Base-by-base conservation (phyloP, 2,329 filamentous ascomycete species). In the Arthrobotrys conoides region DNA sequence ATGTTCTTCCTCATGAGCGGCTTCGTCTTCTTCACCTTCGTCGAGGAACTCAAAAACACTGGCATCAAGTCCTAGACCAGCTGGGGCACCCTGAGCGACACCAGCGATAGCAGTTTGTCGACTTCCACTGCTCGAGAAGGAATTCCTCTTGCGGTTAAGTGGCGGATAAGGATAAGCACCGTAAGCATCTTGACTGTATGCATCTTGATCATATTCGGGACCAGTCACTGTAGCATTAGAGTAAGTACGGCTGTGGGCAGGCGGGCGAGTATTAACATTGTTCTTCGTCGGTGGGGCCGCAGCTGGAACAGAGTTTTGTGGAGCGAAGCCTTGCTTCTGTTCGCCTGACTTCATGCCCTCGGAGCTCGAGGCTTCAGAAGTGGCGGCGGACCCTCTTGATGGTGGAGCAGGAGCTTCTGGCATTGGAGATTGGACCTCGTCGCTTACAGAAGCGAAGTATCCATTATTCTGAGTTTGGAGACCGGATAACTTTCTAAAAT, bases 41-140 rank as follows among this genome's bases (percentile, higher is more conserved):
- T 77, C 67, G 16, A 71, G 73, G n/a, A 49, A 77, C 61, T 77
- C 73, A 53, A 77, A 77, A 44, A 77, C 73, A 53, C 73, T 77
- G 30, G 67, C 67, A 24, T 77, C 73, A 27, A 77, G 68, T 53
- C 73, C 73, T 38, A 77, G 53, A n/a, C 73, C 73, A 41, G 73
- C 67, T 30, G 73, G 67, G n/a, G 67, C 66, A 44, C 67, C 67
- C 22, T 63, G 67, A 10, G 36, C 36, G 12, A 53, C 36, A 67
- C 59, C 73, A 55, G 73, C 38, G 44, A 66, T 48, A n/a, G 73
- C 44, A 16, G 73, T 77, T 24, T 63, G 44, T n/a, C 73, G 73
- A 53, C 73, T 71, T 12, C 44, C 73, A 33, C 18, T 77, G 73
- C 73, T 77, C 9, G 73, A 77, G 61, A 77, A 77, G n/a, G 73